These are phyloP conservation scores for Neopestalotiopsis rosae DNA, from an alignment of 2,329 filamentous ascomycete genomes.

Conservation along the genomic window DNA sequence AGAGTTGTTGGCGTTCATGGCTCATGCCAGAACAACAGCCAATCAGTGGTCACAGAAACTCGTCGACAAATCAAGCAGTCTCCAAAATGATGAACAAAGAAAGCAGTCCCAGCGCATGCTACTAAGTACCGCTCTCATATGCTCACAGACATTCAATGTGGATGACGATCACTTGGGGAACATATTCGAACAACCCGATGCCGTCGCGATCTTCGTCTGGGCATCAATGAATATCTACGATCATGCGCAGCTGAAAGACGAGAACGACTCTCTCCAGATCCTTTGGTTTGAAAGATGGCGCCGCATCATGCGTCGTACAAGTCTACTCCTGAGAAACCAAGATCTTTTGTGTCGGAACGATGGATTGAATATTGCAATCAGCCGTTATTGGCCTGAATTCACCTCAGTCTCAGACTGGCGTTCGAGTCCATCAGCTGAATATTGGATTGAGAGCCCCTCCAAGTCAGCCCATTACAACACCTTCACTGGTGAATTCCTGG, in stretches of 20 bases:
- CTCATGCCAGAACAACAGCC: background rate
- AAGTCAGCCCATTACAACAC: constrained; percentile 6
- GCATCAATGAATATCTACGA: constrained; percentile 10
- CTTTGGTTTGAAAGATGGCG: constrained; percentile 9
- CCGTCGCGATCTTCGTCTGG: constrained; percentile 1
- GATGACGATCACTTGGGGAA: background rate
- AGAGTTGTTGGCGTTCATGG: background rate
- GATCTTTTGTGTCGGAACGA: background rate
- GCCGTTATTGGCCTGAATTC: background rate
- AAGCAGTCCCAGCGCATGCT: constrained; percentile 12
- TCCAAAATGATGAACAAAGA: constrained; percentile 10
- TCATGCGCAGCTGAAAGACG: background rate
- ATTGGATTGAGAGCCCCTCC: constrained; percentile 10
- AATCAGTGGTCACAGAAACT: background rate
- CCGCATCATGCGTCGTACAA: constrained; percentile 6
- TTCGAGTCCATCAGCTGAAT: background rate
- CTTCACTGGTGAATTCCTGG: constrained; percentile 3
- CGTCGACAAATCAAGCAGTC: background rate
- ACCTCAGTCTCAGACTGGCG: background rate
- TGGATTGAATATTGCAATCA: background rate
- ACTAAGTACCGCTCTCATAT: constrained; percentile 13
- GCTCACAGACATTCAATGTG: constrained; percentile 13
- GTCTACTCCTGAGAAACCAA: background rate
- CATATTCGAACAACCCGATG: background rate
- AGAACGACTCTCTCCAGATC: background rate